A percentile compares a stretch with the other conserved stretches of the same genome.
Evolutionary conservation across 768 basidiomycete species (phyloP).

Genomic region (Lanmaoa pseudosensibilis): DNA sequence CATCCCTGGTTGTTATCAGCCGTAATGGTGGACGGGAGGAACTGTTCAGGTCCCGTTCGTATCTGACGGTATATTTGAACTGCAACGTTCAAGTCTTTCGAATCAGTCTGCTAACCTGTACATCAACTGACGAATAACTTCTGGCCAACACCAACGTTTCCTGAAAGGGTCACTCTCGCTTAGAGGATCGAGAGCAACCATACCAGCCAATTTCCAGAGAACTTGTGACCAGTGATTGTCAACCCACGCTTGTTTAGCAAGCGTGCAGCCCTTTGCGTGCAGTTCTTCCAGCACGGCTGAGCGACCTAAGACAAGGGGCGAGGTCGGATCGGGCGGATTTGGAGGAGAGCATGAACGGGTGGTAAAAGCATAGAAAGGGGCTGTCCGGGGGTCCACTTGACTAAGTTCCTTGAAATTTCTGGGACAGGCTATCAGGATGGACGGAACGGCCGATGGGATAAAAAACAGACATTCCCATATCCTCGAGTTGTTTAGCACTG

Average conservation of each 20-base stretch:
- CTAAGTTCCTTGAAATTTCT: conserved; percentile 53
- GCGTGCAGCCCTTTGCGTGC: conserved; percentile 54
- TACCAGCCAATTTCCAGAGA: conserved; percentile 92
- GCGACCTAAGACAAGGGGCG: conserved; percentile 43
- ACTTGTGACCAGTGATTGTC: conserved; percentile 89
- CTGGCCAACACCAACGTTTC: conserved; percentile 79
- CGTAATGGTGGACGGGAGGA: conserved; percentile 82
- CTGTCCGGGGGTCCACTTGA: conserved; percentile 55
- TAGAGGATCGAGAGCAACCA: conserved; percentile 72
- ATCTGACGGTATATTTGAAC: conserved; percentile 47
- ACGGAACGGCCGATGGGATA: not conserved
- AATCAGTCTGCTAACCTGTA: conserved; percentile 61
- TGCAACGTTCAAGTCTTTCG: not conserved
- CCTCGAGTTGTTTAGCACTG: conserved; percentile 42
- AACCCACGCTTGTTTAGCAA: conserved; percentile 80
- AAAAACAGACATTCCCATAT: conserved; percentile 51
- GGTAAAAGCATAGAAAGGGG: conserved; percentile 61
- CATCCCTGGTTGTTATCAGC: conserved; percentile 80
- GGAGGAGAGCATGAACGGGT: conserved; percentile 36
- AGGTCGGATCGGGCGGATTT: conserved; percentile 15
- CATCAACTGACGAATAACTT: conserved; percentile 77
- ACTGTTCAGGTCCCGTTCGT: conserved; percentile 81
- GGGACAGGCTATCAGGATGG: conserved; percentile 6
- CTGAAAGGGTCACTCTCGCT: conserved; percentile 44
- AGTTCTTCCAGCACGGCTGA: conserved; percentile 57